These are phyloP conservation scores for Paramecium sexaurelia DNA, from an alignment of 73 alveolate genomes.

Conservation along the genomic window DNA sequence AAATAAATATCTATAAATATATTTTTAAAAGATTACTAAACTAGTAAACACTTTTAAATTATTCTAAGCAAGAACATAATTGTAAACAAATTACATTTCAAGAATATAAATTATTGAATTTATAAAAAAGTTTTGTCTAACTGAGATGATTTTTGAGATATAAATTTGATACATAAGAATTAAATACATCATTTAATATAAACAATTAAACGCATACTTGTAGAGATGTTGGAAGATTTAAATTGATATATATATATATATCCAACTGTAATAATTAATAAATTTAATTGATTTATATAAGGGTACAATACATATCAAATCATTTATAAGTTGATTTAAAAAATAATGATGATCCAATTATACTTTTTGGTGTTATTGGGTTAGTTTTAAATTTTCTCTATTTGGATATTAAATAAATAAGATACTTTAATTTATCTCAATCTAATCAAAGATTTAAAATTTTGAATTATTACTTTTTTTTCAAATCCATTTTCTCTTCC, in stretches of 20 bases:
- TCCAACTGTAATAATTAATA: too few species aligned
- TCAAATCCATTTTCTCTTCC: not conserved
- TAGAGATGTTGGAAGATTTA: not conserved
- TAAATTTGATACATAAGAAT: not conserved
- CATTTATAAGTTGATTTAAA: constrained; percentile 25
- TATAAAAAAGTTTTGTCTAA: not conserved
- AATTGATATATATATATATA: not conserved
- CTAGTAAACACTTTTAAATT: too few species aligned
- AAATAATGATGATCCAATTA: not conserved
- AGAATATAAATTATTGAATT: too few species aligned
- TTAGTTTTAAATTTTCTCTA: not conserved
- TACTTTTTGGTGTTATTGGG: not conserved
- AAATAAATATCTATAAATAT: too few species aligned
- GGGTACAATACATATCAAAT: not conserved
- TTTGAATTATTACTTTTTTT: not conserved
- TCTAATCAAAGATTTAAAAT: not conserved
- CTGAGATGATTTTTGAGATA: not conserved
- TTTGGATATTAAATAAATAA: not conserved
- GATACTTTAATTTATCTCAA: not conserved
- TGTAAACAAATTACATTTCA: too few species aligned
- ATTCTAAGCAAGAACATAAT: too few species aligned
- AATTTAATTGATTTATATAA: not conserved
- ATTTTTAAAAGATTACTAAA: too few species aligned
- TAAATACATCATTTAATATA: not conserved
- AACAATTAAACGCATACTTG: not conserved